A percentile compares a stretch with the other conserved stretches of the same genome.
Conservation (phyloP, 495 filamentous ascomycete genomes). For the Talaromyces borbonicus region DNA sequence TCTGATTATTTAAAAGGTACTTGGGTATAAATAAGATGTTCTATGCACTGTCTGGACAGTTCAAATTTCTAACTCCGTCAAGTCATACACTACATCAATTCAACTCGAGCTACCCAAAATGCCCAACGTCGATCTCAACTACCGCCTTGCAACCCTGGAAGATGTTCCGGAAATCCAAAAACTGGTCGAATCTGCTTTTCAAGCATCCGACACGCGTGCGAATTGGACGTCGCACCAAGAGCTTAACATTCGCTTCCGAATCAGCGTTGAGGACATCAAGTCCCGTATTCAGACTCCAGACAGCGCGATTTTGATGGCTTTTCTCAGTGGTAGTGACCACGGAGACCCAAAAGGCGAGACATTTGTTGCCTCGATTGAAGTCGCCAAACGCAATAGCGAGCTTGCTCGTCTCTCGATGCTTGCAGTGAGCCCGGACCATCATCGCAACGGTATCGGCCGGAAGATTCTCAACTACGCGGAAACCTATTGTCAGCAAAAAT, state of each 20-base stretch:
- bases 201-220: constrained; percentile 23
- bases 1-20: too few relatives aligned
- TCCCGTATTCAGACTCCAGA: constrained; percentile 31
- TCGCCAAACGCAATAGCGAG: constrained; percentile 13
- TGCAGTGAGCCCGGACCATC: constrained; percentile 26
- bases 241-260: constrained; percentile 21
- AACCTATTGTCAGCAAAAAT: constrained; percentile 19
- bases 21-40: too few relatives aligned
- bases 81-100: neutral
- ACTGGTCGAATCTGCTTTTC: constrained; percentile 34
- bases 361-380: constrained; percentile 26
- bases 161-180: constrained; percentile 19
- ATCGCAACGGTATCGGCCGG: constrained; percentile 30
- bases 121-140: constrained; percentile 14
- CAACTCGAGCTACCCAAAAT: constrained; percentile 1
- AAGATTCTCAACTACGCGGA: constrained; percentile 32
- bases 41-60: too few relatives aligned
- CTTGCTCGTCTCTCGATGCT: constrained; percentile 31
- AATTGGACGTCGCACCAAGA: constrained; percentile 32
- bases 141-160: constrained; percentile 20
- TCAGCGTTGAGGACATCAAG: constrained; percentile 17
- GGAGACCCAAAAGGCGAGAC: constrained; percentile 4
- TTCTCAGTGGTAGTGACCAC: constrained; percentile 2
- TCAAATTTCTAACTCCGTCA: too few relatives aligned
- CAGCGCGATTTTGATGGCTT: constrained; percentile 24